phyloP scores from a whole-genome alignment of 2,329 filamentous ascomycete genomes.

The Aspergillus sp. region DNA sequence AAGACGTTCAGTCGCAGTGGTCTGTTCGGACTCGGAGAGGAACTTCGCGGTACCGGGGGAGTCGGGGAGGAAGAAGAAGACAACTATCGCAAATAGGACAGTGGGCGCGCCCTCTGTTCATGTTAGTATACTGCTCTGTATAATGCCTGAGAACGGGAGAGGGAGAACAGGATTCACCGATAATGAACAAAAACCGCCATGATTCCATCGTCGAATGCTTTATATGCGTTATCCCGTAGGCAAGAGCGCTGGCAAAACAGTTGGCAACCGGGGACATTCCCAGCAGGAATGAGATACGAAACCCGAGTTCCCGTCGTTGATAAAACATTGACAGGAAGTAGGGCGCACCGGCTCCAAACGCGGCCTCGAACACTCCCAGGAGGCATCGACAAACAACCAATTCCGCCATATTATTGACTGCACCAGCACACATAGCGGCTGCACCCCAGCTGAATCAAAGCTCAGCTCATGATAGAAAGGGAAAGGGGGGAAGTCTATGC shows the following conservation, averaged over 20 bases:
- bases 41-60: constrained; percentile 44
- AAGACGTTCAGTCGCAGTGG: constrained; percentile 53
- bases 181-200: constrained; percentile 50
- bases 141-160: background rate
- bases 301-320: constrained; percentile 49
- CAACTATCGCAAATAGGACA: constrained; percentile 40
- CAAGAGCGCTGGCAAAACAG: constrained; percentile 41
- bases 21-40: constrained; percentile 45
- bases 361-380: constrained; percentile 24
- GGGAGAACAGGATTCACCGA: constrained; percentile 25
- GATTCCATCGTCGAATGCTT: constrained; percentile 19
- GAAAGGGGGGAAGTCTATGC: too few relatives aligned
- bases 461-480: background rate
- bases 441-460: constrained; percentile 22
- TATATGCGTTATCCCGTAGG: constrained; percentile 37
- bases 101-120: constrained; percentile 43
- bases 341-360: constrained; percentile 24
- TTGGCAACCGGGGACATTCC: constrained; percentile 40
- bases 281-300: constrained; percentile 49
- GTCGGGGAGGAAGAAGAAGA: constrained; percentile 47
- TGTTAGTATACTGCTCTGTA: constrained; percentile 9
- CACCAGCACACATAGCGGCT: constrained; percentile 25
- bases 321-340: constrained; percentile 51
- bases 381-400: constrained; percentile 22
- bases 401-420: constrained; percentile 20